phyloP scores from a whole-genome alignment of 306 rosid genomes.

The Vigna hirtella region DNA sequence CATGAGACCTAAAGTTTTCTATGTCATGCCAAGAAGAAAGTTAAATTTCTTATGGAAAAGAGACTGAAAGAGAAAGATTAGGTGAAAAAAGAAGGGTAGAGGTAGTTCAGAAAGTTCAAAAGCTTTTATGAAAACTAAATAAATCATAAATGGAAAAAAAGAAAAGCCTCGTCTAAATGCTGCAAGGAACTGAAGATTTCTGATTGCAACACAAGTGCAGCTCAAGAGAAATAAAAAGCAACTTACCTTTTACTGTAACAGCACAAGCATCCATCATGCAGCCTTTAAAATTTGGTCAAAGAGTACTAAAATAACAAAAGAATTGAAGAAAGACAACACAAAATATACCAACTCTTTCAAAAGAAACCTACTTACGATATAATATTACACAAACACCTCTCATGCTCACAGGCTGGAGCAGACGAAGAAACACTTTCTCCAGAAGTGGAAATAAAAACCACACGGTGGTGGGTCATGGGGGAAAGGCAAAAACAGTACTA shows the following conservation, averaged over 20 bases:
- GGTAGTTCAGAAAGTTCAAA: background rate
- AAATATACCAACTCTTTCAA: too few species aligned
- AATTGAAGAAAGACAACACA: too few species aligned
- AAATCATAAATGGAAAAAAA: background rate
- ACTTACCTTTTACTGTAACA: conserved; percentile 3
- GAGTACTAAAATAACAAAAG: background rate
- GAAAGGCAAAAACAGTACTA: too few species aligned
- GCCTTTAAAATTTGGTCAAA: background rate
- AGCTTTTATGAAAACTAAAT: background rate
- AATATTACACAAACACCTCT: too few species aligned
- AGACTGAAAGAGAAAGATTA: background rate
- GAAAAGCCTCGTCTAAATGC: background rate
- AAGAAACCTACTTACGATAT: conserved; percentile 3
- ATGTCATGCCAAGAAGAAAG: background rate
- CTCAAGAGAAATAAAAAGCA: background rate
- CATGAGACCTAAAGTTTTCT: background rate
- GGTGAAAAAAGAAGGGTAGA: background rate
- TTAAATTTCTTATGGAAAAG: background rate
- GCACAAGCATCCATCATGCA: background rate
- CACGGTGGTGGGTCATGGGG: too few species aligned
- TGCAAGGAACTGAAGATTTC: background rate
- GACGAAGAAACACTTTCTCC: too few species aligned
- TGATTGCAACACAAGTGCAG: background rate
- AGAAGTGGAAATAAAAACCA: too few species aligned
- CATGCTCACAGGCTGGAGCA: too few species aligned